Base-by-base conservation (phyloP, 78 protist species). In the Dictyostelium capitatum region DNA sequence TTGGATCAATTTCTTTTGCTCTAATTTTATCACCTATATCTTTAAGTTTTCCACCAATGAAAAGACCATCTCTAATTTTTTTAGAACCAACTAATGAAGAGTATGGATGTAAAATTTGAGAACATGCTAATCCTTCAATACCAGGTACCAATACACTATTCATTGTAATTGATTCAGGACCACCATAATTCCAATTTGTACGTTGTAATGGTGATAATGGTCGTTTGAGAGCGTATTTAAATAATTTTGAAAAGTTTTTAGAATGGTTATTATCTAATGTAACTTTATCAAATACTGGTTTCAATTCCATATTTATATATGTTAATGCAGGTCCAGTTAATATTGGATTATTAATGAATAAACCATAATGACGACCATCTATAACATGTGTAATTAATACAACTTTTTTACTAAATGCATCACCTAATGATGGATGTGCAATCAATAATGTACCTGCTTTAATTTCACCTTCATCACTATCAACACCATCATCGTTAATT, bases 11-110 rank as follows among this genome's bases (percentile, higher is more conserved):
- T 64, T 74, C 83, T 51, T 77, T 77, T 20, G 57, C 23, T 77
- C 51, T 59, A 10, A 87, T 59, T 32, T 64, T 87, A 19, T 87
- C 84, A 14, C 47, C 53, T 8, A 87, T 14, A 3, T 87, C 93
- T 62, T 74, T 87, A 47, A 87, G 65, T 46, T 87, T 77, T 12
- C 93, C 93, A 54, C 93, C 93, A 17, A 87, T 19, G 65, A 77
- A 87, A 4, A 87, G 20, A 64, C 84, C 93, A 30, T 87, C 73
- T n/a, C 78, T 53, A 30, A 87, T 28, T 47, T 47, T 56, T 17
- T 43, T 48, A 10, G 84, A 1, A 32, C 93, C 93, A 11, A 56
- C 19, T 4, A 87, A 11, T 6, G 43, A 41, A 5, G 41, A 1
- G 41, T 25, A 87, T 23, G 74, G 93, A 73, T 87, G 93, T 25